Evolutionary conservation across 164 flowering plant genomes (phyloP).

Genomic region (Sedum album): DNA sequence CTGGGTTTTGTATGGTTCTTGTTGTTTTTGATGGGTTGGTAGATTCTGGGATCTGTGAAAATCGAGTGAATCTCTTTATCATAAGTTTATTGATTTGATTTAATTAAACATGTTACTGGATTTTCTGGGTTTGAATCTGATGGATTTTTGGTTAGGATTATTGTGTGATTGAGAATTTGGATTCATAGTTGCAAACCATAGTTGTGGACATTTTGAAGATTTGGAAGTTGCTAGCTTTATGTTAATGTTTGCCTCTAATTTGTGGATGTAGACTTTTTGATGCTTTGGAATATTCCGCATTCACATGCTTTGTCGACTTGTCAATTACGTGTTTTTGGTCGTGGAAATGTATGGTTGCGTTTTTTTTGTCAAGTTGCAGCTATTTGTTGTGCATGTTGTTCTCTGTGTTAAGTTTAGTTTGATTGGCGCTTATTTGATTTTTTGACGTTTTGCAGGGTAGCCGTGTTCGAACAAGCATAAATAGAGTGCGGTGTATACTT

Average conservation of each 20-base stretch:
- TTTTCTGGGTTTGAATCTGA: background rate
- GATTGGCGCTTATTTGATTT: background rate
- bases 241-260: background rate
- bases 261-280: background rate
- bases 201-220: background rate
- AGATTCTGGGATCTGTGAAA: background rate
- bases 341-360: background rate
- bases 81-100: background rate
- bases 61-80: background rate
- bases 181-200: background rate
- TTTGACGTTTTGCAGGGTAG: conserved; percentile 30
- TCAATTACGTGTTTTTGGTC: background rate
- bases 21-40: background rate
- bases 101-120: background rate
- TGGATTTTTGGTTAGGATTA: background rate
- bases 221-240: background rate
- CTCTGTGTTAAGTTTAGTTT: background rate
- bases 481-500: conserved; percentile 57
- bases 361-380: background rate
- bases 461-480: conserved; percentile 35
- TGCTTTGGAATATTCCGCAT: background rate
- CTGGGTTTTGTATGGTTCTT: background rate
- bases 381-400: background rate
- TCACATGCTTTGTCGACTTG: background rate
- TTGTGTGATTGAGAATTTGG: background rate